A percentile compares a stretch with the other conserved stretches of the same genome.
phyloP scores from a whole-genome alignment of 768 basidiomycete species.

The Mycena olivaceomarginata region DNA sequence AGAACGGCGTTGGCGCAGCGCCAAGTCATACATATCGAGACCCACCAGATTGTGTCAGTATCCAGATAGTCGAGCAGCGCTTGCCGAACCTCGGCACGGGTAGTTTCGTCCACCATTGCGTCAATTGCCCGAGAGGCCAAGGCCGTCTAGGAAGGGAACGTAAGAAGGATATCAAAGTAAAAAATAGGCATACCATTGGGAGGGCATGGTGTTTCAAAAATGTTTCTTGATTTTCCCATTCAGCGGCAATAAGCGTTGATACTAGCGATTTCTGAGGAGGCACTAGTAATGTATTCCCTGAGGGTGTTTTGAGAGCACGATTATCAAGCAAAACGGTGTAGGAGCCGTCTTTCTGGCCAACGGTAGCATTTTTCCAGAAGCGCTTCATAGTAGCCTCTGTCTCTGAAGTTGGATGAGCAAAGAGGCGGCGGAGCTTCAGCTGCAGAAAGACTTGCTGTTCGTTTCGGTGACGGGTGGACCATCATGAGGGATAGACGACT shows the following conservation, averaged over 20 bases:
- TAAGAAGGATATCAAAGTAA: too few relatives aligned
- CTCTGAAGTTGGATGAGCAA: conserved; percentile 64
- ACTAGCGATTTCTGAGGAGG: conserved; percentile 83
- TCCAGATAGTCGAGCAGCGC: conserved; percentile 90
- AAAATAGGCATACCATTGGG: conserved; percentile 80
- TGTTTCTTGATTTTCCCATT: conserved; percentile 96
- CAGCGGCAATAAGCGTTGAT: conserved; percentile 92
- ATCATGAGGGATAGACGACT: conserved; percentile 57
- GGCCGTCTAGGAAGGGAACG: conserved; percentile 79
- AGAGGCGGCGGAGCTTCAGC: neutral
- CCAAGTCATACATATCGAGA: conserved; percentile 2
- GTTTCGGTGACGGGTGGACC: conserved; percentile 74
- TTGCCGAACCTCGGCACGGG: conserved; percentile 77
- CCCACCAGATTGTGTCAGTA: conserved; percentile 95
- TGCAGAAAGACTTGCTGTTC: conserved; percentile 69
- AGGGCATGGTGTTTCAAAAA: conserved; percentile 93
- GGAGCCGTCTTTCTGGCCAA: conserved; percentile 74
- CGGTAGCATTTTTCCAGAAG: conserved; percentile 95
- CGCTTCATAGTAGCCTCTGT: conserved; percentile 91
- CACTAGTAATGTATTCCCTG: conserved; percentile 83
- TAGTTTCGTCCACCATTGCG: conserved; percentile 73
- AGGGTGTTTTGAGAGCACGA: conserved; percentile 91
- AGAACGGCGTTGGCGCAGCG: conserved; percentile 17
- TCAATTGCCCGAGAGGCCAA: conserved; percentile 94
- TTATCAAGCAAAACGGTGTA: conserved; percentile 86